Conservation (phyloP, 805 yeast species). For the Clavispora santaluciae region DNA sequence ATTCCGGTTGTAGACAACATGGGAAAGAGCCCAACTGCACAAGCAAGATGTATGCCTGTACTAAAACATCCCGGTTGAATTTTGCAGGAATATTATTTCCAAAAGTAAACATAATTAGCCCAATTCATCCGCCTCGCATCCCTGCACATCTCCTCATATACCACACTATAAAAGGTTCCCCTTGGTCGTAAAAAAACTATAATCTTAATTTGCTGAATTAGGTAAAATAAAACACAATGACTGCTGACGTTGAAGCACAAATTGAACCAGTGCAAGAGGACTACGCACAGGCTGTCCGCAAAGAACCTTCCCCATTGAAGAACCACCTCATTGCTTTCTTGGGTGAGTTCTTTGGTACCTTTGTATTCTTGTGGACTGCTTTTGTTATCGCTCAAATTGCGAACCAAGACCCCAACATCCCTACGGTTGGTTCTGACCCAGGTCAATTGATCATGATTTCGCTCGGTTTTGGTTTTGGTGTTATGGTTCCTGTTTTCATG, state of each 20-base stretch:
- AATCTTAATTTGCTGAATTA: neutral
- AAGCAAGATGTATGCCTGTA: neutral
- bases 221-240: neutral
- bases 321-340: conserved; percentile 48
- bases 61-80: neutral
- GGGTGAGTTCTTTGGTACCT: conserved; percentile 86
- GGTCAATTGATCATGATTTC: conserved; percentile 73
- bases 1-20: too few relatives aligned
- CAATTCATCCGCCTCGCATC: neutral
- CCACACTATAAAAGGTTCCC: neutral
- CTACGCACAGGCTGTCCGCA: neutral
- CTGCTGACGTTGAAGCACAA: conserved; percentile 2
- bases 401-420: conserved; percentile 46
- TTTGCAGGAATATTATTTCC: neutral
- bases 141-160: neutral
- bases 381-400: conserved; percentile 81
- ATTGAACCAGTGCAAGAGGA: neutral
- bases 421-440: conserved; percentile 49
- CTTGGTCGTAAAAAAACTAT: neutral
- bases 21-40: too few relatives aligned
- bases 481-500: conserved; percentile 65
- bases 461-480: conserved; percentile 74
- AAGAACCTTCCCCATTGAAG: neutral
- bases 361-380: conserved; percentile 77
- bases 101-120: neutral